Evolutionary conservation across 768 basidiomycete species (phyloP).

Genomic region (Amanita pallidorosea): DNA sequence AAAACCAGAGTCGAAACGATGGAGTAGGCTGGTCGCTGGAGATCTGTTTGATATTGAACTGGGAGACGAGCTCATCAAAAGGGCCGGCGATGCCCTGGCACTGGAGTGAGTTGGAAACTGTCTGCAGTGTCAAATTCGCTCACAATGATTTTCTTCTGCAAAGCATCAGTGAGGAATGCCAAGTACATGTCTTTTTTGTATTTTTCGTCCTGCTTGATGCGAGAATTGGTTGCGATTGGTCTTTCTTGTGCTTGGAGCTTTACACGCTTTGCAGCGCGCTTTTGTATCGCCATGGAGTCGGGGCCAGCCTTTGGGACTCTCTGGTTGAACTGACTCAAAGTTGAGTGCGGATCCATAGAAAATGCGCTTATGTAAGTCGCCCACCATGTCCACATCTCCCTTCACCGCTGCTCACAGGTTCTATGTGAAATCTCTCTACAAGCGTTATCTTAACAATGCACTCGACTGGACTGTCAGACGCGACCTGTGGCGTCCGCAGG

Average conservation of each 20-base stretch:
- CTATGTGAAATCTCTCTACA: constrained; percentile 90
- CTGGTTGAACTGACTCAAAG: constrained; percentile 64
- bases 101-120: constrained; percentile 15
- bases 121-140: constrained; percentile 16
- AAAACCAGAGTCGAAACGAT: constrained; percentile 61
- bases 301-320: constrained; percentile 62
- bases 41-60: constrained; percentile 54
- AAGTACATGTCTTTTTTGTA: constrained; percentile 78
- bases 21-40: constrained; percentile 18
- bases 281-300: constrained; percentile 16
- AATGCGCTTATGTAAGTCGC: constrained; percentile 3
- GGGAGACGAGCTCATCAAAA: constrained; percentile 84
- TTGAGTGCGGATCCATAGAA: constrained; percentile 71
- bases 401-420: constrained; percentile 70
- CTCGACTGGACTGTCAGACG: constrained; percentile 86
- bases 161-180: constrained; percentile 70
- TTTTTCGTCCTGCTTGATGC: constrained; percentile 68
- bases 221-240: constrained; percentile 71
- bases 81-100: constrained; percentile 56
- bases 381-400: constrained; percentile 42
- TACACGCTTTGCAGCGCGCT: constrained; percentile 24
- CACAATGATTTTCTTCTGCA: constrained; percentile 65
- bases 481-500: constrained; percentile 78
- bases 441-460: constrained; percentile 74
- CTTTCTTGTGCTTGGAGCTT: constrained; percentile 22